Base-by-base conservation (phyloP, 495 filamentous ascomycete species). In the Cercophora scortea region DNA sequence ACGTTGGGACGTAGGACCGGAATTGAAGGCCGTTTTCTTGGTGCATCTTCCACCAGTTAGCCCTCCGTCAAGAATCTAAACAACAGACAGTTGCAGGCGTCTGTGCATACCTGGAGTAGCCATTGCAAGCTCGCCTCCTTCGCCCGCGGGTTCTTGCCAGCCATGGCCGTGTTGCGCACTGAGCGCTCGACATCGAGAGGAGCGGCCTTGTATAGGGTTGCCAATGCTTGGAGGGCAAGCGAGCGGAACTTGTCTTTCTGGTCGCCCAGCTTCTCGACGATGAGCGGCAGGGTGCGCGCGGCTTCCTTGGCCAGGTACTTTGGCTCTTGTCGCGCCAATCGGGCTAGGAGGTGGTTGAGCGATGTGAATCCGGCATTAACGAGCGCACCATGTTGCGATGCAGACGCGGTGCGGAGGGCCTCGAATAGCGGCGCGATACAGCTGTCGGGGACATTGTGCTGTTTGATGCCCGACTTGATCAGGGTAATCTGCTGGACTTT, bases 181-280 rank as follows among this genome's bases (percentile, higher is more conserved):
- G 81, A 76, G 41, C 82, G 76, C 72, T 96, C 92, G 38, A 90
- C 85, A 45, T 96, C 89, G 17, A 74, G 60, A 1, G 78, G 77
- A 11, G 79, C 76, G 12, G 78, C 78, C 35, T 75, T 79, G 74
- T 87, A 90, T 42, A 90, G 71, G 32, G 93, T 92, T 8, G 76
- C 75, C 49, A 97, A 77, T 25, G 85, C 80, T 59, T 87, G 84
- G 38, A 82, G 71, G 8, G 89, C 87, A 51, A 89, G 74, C 17
- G 71, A 63, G 49, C 89, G 81, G 53, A 87, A 73, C 57, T 89
- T 88, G 53, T 95, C 90, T 62, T 90, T 90, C 56, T 82, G 81
- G 63, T 97, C 92, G 18, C 90, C 90, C 44, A 97, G 79, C 56
- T 90, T 87, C 41, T 97, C 92, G 44, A 90, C 69, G 40, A 96